A percentile compares a stretch with the other conserved stretches of the same genome.
These are phyloP conservation scores for Rhinocladiella mackenziei DNA, from an alignment of 2,329 filamentous ascomycete species.

Conservation along the genomic window DNA sequence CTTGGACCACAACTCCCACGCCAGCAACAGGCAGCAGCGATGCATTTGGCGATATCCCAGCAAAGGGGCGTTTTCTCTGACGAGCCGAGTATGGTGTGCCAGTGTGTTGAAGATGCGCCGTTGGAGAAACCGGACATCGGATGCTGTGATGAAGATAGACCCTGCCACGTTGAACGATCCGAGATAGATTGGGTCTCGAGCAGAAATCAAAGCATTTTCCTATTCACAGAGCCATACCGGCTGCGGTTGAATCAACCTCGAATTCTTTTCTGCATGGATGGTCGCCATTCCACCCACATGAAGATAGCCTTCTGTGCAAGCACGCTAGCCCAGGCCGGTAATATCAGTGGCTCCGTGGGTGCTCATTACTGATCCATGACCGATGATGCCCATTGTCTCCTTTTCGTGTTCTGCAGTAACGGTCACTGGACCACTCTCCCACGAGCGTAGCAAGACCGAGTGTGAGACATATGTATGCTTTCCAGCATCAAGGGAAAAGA, in stretches of 20 bases:
- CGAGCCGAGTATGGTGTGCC: constrained; percentile 10
- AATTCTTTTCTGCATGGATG: too few relatives aligned
- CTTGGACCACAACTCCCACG: constrained; percentile 6
- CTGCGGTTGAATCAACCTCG: too few relatives aligned
- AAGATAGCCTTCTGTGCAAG: neutral
- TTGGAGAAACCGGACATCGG: constrained; percentile 15
- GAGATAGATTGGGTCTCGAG: constrained; percentile 18
- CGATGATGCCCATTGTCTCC: too few relatives aligned
- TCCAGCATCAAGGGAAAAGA: too few relatives aligned
- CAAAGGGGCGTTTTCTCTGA: constrained; percentile 6
- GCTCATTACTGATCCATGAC: neutral
- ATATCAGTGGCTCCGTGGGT: too few relatives aligned
- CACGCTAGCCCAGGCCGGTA: neutral
- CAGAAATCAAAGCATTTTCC: constrained; percentile 12
- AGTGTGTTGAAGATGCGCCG: constrained; percentile 7
- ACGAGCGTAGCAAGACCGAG: too few relatives aligned
- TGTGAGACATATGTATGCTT: too few relatives aligned
- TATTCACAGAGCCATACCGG: neutral
- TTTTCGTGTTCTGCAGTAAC: too few relatives aligned
- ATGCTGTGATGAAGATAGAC: constrained; percentile 15
- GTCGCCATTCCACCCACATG: neutral
- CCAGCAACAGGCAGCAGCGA: neutral
- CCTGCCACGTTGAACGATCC: constrained; percentile 8
- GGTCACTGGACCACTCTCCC: too few relatives aligned
- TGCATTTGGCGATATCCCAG: neutral